Base-by-base conservation (phyloP, 768 basidiomycete genomes). In the Crassisporium funariophilum region DNA sequence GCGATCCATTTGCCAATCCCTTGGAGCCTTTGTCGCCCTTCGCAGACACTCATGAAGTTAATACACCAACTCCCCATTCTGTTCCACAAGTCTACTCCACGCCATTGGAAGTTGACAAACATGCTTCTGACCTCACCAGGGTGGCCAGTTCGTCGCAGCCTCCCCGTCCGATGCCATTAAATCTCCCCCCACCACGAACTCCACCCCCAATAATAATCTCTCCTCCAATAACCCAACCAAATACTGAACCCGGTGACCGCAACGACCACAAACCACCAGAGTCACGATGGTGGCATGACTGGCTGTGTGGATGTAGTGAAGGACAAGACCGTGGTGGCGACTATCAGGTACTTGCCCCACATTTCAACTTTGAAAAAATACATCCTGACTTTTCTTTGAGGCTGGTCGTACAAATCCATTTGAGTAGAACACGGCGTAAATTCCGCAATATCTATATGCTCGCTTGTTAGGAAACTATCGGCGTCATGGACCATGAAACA, bases 251-350 rank as follows among this genome's bases (percentile, higher is more conserved):
- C 24, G 45, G 10, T 19, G 59, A 12, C 49, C 59, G 3, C 54
- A 47, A 55, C 25, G 47, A 62, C 15, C 47, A 52, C 4, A 54
- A 40, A 24, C 27, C 19, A 13, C n/a, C 35, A 35, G 52, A 41
- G 15, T 52, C 74, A 4, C 68, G 78, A 50, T 91, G 88, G 88
- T 91, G 88, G 88, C 88, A 88, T 60, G 88, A 91, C 23, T 89
- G 88, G 87, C 62, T 91, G 50, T 91, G 88, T 62, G 88, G 88
- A 10, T 88, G 87, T 54, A 72, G 81, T 13, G 88, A 89, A 60
- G 83, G 84, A n/a, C 69, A 79, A 2, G 83, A 87, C 63, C 74
- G 86, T 12, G 85, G 82, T 35, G 86, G 85, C 4, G 83, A 89
- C 43, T 63, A 76, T 52, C 88, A 91, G 78, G 88, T 84, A 59